Percentiles rank a stretch among this genome's conserved stretches.
phyloP scores from a whole-genome alignment of 176 grass and related monocot genomes.

The Hyparrhenia diplandra region DNA sequence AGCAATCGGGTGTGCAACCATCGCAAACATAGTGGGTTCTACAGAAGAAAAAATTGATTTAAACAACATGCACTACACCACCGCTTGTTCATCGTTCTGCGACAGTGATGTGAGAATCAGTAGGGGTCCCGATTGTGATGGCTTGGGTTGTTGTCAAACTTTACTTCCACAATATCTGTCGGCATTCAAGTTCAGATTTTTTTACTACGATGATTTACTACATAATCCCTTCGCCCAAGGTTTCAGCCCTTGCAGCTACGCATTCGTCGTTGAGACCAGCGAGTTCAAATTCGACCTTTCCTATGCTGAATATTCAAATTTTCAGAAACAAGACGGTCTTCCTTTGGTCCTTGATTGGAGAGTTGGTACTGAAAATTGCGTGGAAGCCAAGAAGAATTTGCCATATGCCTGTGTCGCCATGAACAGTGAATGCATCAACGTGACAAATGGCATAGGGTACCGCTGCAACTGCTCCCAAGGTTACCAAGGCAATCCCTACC shows the following conservation, averaged over 20 bases:
- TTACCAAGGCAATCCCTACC: background rate
- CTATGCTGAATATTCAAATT: background rate
- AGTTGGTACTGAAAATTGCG: background rate
- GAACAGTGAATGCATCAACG: background rate
- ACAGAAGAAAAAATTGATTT: background rate
- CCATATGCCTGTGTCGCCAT: background rate
- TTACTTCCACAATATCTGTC: background rate
- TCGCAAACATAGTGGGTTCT: background rate
- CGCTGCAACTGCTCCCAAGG: background rate
- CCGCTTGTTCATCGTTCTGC: background rate
- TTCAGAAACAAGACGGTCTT: background rate
- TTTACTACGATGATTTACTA: background rate
- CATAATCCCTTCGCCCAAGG: background rate
- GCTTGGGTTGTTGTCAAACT: background rate
- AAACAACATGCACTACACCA: background rate
- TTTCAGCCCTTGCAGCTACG: background rate
- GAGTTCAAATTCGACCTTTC: background rate
- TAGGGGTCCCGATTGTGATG: background rate
- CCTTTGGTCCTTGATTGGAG: background rate
- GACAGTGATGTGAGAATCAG: background rate
- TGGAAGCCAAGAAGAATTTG: background rate
- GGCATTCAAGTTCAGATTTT: background rate
- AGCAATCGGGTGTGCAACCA: background rate
- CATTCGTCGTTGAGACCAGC: background rate
- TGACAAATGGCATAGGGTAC: background rate